Percentiles rank a stretch among this genome's conserved stretches.
Evolutionary conservation across 73 alveolate species (phyloP).

Genomic region (Paramecium biaurelia): DNA sequence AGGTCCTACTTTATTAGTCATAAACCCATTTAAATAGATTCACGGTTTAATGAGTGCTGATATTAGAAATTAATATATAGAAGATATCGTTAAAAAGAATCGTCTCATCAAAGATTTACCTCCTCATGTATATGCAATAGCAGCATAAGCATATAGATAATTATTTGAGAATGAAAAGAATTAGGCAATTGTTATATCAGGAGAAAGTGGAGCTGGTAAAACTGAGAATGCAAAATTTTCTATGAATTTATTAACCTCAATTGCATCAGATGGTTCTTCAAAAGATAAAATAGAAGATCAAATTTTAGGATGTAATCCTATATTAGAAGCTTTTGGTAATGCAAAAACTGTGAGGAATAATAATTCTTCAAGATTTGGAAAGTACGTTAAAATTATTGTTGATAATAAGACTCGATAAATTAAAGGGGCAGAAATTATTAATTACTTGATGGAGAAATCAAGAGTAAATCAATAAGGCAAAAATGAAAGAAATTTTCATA

Average conservation of each 20-base stretch:
- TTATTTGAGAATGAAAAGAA: slow-evolving; percentile 64
- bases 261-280: slow-evolving; percentile 23
- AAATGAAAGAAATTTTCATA: slow-evolving; percentile 60
- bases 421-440: slow-evolving; percentile 52
- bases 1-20: slow-evolving; percentile 63
- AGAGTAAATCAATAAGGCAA: slow-evolving; percentile 56
- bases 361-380: slow-evolving; percentile 97
- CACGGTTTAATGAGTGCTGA: background rate
- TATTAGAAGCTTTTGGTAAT: slow-evolving; percentile 99
- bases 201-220: slow-evolving; percentile 99
- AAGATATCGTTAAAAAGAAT: slow-evolving; percentile 23
- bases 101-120: slow-evolving; percentile 7
- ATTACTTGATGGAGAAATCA: slow-evolving; percentile 55
- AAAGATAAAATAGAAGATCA: slow-evolving; percentile 81
- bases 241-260: slow-evolving; percentile 81
- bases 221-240: slow-evolving; percentile 96
- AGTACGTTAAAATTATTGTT: slow-evolving; percentile 90
- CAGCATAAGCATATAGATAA: slow-evolving; percentile 57
- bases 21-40: slow-evolving; percentile 55
- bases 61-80: background rate
- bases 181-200: slow-evolving; percentile 92
- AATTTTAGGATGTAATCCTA: slow-evolving; percentile 97
- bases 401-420: slow-evolving; percentile 22
- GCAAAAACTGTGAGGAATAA: slow-evolving; percentile 95
- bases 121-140: slow-evolving; percentile 61